Evolutionary conservation across 768 basidiomycete species (phyloP).

Genomic region (Coprinopsis cinerea): DNA sequence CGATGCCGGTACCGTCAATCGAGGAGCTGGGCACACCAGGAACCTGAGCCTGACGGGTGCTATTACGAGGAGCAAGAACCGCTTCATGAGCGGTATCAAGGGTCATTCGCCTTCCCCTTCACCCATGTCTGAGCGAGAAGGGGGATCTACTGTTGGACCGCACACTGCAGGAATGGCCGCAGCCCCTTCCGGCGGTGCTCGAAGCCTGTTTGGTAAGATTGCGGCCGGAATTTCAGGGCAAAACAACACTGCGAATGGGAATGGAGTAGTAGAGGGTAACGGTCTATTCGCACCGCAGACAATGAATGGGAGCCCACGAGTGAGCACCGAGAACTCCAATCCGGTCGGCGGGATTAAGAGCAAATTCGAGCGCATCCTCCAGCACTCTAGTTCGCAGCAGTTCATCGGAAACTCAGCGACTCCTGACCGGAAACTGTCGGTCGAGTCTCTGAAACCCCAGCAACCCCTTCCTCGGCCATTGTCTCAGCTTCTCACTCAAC

Average conservation of each 20-base stretch:
- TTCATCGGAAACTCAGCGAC: constrained; percentile 6
- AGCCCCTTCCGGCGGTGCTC: background rate
- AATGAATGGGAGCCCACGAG: background rate
- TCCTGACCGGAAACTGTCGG: background rate
- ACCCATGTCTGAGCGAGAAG: background rate
- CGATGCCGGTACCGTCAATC: background rate
- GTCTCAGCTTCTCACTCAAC: constrained; percentile 2
- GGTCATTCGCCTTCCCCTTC: background rate
- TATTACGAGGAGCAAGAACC: constrained; percentile 17
- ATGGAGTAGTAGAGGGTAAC: background rate
- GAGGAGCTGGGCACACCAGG: constrained; percentile 5
- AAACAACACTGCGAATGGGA: background rate
- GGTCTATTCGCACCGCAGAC: background rate
- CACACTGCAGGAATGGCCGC: background rate
- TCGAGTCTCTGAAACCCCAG: background rate
- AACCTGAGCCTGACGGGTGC: constrained; percentile 21
- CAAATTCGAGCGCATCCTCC: constrained; percentile 5
- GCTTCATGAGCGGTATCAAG: constrained; percentile 14
- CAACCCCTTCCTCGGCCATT: background rate
- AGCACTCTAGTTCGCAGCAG: constrained; percentile 10
- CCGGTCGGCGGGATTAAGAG: background rate
- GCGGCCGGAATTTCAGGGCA: constrained; percentile 8
- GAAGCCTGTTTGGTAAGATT: constrained; percentile 8
- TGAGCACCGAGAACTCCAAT: constrained; percentile 6
- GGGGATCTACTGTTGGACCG: background rate